These are phyloP conservation scores for Cryomyces minteri DNA, from an alignment of 495 filamentous ascomycete genomes.

Conservation along the genomic window DNA sequence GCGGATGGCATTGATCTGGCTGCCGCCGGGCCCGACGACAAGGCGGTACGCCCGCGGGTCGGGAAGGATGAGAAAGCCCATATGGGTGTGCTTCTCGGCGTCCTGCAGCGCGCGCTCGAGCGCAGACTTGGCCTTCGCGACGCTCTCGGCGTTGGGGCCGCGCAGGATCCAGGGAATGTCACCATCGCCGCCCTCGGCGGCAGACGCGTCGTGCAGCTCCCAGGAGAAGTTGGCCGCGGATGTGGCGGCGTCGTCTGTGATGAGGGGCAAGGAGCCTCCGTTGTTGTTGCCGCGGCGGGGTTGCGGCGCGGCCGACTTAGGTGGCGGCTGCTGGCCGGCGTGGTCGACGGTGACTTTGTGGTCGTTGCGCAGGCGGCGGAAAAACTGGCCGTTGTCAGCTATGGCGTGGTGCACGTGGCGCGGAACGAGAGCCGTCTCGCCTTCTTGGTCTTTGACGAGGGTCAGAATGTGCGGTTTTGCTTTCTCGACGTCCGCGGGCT, in stretches of 20 bases:
- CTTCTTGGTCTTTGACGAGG: constrained; percentile 69
- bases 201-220: constrained; percentile 46
- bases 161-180: constrained; percentile 86
- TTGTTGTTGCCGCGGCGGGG: constrained; percentile 24
- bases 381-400: constrained; percentile 79
- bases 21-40: constrained; percentile 77
- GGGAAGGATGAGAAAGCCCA: constrained; percentile 75
- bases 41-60: constrained; percentile 79
- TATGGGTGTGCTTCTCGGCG: constrained; percentile 50
- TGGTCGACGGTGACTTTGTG: constrained; percentile 81
- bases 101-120: constrained; percentile 52
- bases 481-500: constrained; percentile 57
- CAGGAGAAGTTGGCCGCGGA: constrained; percentile 45
- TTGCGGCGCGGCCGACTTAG: constrained; percentile 34
- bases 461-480: constrained; percentile 68
- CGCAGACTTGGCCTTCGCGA: constrained; percentile 56
- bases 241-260: constrained; percentile 55
- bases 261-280: constrained; percentile 53
- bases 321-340: constrained; percentile 53
- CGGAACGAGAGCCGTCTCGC: constrained; percentile 70
- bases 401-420: constrained; percentile 63
- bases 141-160: constrained; percentile 47
- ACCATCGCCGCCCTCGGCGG: constrained; percentile 31
- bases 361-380: constrained; percentile 69
- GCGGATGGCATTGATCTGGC: constrained; percentile 80